Base-by-base conservation (phyloP, 2,329 filamentous ascomycete species). In the Ceratocystis huliohia region DNA sequence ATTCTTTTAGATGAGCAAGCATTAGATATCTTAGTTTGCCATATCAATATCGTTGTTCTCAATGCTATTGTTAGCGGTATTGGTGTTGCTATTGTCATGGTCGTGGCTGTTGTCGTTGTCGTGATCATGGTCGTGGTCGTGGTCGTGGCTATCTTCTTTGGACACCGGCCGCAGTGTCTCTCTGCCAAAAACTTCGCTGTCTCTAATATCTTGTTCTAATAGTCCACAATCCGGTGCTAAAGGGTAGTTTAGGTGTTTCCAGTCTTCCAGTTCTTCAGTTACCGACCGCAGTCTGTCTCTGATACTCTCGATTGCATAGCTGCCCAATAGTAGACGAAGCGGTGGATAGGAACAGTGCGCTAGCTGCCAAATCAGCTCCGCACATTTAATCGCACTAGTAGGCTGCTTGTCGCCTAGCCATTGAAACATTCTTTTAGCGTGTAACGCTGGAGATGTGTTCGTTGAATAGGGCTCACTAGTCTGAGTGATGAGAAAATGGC, bases 341-440 rank as follows among this genome's bases (percentile, higher is more conserved):
- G 94, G 94, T 63, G 94, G 94, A 74, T 91, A 96, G n/a, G 86
- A 88, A 77, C 93, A 97, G 78, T 97, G 94, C 0, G 88, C 94
- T 56, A 97, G 78, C 78, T 96, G 87, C 94, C 94, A 97, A 5
- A 96, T 87, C 66, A 97, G 78, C 78, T 97, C 91, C 2, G 91
- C 91, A 68, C 91, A 93, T 76, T 95, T 96, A 65, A 96, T 87
- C 0, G 91, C 91, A 74, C 90, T 96, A 13, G 91, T 94, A 3
- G 93, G 93, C 75, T 97, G 93, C 69, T 90, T 84, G 73, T 96
- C 91, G 17, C 89, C 90, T 22, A 97, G 80, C 94, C 94, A 97
- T 75, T 96, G 91, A 13, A 97, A 85, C 82, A 97, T 94, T 33
- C 93, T 81, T 72, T 88, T 88, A 1, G 92, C 91, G 76, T 99